phyloP scores from a whole-genome alignment of 192 early-diverging fungal genomes.

The Oehlia diaphana region DNA sequence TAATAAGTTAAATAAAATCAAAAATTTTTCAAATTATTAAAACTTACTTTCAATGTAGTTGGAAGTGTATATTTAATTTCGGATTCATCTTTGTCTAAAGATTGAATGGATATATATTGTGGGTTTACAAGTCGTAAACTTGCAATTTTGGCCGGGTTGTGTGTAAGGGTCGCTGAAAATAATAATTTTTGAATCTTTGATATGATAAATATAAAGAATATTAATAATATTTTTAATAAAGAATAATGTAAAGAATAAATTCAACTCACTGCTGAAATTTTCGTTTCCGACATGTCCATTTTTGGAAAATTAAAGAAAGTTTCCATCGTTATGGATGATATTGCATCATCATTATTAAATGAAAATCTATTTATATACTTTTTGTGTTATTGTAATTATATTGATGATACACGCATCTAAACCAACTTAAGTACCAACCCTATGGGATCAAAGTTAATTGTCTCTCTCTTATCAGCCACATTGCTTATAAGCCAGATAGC shows the following conservation, averaged over 20 bases:
- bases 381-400: not conserved
- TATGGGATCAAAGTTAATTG: constrained; percentile 22
- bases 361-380: not conserved
- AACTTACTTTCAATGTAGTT: constrained; percentile 50
- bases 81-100: constrained; percentile 41
- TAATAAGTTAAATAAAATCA: not conserved
- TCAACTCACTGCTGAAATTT: constrained; percentile 39
- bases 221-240: not conserved
- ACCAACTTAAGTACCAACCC: constrained; percentile 27
- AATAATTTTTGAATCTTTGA: constrained; percentile 84
- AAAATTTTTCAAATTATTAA: not conserved
- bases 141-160: constrained; percentile 91
- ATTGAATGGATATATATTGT: constrained; percentile 77
- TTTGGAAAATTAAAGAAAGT: constrained; percentile 46
- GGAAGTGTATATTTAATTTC: constrained; percentile 54
- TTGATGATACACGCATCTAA: not conserved
- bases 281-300: constrained; percentile 52
- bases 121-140: constrained; percentile 79
- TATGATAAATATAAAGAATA: not conserved
- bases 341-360: constrained; percentile 40
- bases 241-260: not conserved
- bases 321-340: constrained; percentile 46
- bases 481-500: constrained; percentile 47
- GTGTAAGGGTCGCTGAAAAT: constrained; percentile 94
- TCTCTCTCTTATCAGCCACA: not conserved